Conservation (phyloP, 2,329 filamentous ascomycete species). For the Aureobasidium sp. region DNA sequence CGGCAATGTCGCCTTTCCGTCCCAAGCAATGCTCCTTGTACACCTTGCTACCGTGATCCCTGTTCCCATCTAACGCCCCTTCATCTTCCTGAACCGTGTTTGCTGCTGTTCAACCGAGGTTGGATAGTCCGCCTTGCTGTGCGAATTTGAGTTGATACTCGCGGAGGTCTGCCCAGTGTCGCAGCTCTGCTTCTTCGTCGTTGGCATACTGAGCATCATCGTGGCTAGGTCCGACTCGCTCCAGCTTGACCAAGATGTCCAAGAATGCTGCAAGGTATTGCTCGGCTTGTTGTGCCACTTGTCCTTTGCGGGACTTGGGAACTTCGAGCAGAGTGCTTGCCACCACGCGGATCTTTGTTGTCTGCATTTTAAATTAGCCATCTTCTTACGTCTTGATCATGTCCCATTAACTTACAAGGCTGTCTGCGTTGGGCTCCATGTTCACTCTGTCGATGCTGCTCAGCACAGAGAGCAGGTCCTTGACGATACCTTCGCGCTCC, state of each 20-base stretch:
- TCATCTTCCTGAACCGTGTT: neutral
- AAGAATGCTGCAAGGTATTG: constrained; percentile 66
- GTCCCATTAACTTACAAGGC: constrained; percentile 48
- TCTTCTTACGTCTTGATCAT: constrained; percentile 6
- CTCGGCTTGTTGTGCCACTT: constrained; percentile 54
- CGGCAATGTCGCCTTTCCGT: neutral
- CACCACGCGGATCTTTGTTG: constrained; percentile 78
- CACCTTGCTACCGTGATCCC: neutral
- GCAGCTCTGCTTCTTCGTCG: constrained; percentile 68
- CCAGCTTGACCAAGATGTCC: constrained; percentile 66
- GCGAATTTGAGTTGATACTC: constrained; percentile 71
- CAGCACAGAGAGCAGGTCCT: constrained; percentile 68
- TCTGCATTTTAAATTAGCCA: constrained; percentile 40
- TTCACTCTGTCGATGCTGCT: constrained; percentile 75
- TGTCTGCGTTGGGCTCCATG: constrained; percentile 66
- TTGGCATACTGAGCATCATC: constrained; percentile 30
- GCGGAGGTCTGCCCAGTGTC: constrained; percentile 70
- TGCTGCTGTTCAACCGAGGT: constrained; percentile 22
- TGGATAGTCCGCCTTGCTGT: constrained; percentile 52
- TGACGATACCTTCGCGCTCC: constrained; percentile 75
- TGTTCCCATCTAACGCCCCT: neutral
- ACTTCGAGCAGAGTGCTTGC: constrained; percentile 69
- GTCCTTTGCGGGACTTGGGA: constrained; percentile 47
- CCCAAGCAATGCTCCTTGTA: neutral
- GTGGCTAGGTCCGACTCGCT: constrained; percentile 51